Conservation (phyloP, 108 stramenopile species). For the Pseudonitzschia pungens region DNA sequence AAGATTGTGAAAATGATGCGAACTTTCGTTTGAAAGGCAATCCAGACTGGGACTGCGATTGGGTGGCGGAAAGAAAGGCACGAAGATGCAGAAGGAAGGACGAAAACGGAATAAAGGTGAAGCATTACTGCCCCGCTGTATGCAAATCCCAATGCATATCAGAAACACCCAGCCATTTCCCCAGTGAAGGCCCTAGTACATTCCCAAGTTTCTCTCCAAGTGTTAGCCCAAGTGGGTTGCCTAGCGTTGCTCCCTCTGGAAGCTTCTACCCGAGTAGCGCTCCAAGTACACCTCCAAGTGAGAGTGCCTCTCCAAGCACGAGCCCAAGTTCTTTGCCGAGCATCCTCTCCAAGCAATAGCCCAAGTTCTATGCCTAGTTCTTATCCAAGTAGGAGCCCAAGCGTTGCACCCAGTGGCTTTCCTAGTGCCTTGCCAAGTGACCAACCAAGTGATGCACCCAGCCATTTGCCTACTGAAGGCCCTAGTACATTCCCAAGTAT, state of each 20-base stretch:
- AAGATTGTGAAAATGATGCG: background rate
- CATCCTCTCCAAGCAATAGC: background rate
- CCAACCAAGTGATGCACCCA: slow-evolving; percentile 6
- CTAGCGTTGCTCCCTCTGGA: background rate
- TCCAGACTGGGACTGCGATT: background rate
- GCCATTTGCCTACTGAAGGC: background rate
- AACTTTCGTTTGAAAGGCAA: background rate
- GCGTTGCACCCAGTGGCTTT: background rate
- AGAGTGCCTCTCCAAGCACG: background rate
- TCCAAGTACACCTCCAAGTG: background rate
- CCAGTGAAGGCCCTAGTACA: slow-evolving; percentile 16
- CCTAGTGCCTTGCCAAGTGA: background rate
- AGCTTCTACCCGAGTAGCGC: background rate
- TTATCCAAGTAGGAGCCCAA: slow-evolving; percentile 1
- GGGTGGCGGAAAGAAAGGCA: background rate
- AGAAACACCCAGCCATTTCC: background rate
- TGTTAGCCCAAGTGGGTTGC: background rate
- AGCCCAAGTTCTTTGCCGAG: background rate
- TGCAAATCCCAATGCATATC: background rate
- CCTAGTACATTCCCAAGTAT: slow-evolving; percentile 23
- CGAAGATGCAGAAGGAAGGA: background rate
- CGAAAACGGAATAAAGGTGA: background rate
- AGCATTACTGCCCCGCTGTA: background rate
- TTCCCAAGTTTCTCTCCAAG: background rate
- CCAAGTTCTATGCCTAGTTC: background rate